phyloP scores from a whole-genome alignment of 495 filamentous ascomycete species.

The Pseudoneurospora amorphoporcata region DNA sequence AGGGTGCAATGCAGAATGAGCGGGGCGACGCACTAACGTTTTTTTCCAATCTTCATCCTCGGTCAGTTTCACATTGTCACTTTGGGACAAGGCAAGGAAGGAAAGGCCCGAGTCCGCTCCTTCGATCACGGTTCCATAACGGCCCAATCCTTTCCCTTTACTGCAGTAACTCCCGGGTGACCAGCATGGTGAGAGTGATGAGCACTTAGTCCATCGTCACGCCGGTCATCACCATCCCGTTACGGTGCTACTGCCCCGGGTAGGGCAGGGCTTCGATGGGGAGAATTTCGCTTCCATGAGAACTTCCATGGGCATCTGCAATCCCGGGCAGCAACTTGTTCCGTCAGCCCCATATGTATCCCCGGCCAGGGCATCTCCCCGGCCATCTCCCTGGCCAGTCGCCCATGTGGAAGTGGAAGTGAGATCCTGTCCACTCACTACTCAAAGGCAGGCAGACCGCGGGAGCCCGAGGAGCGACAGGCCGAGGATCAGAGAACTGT shows the following conservation, averaged over 20 bases:
- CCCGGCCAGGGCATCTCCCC: neutral
- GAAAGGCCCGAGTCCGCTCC: neutral
- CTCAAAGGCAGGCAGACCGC: neutral
- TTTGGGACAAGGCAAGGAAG: neutral
- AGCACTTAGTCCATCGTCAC: neutral
- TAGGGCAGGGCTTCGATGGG: neutral
- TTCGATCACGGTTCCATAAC: neutral
- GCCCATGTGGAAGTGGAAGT: neutral
- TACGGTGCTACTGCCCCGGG: neutral
- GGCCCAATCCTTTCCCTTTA: neutral
- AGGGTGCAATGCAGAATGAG: neutral
- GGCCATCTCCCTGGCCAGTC: neutral
- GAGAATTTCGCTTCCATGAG: neutral
- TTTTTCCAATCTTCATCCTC: neutral
- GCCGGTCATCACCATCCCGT: neutral
- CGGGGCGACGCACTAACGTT: neutral
- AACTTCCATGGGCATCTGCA: neutral
- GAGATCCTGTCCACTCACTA: neutral
- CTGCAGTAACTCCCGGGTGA: neutral
- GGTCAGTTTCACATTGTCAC: neutral
- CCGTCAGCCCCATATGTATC: neutral
- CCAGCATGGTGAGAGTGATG: neutral
- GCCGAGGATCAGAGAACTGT: neutral
- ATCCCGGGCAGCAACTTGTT: neutral
- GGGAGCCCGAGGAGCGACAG: neutral